These are phyloP conservation scores for Tanozyma kutaoensis DNA, from an alignment of 805 yeast species.

Conservation along the genomic window DNA sequence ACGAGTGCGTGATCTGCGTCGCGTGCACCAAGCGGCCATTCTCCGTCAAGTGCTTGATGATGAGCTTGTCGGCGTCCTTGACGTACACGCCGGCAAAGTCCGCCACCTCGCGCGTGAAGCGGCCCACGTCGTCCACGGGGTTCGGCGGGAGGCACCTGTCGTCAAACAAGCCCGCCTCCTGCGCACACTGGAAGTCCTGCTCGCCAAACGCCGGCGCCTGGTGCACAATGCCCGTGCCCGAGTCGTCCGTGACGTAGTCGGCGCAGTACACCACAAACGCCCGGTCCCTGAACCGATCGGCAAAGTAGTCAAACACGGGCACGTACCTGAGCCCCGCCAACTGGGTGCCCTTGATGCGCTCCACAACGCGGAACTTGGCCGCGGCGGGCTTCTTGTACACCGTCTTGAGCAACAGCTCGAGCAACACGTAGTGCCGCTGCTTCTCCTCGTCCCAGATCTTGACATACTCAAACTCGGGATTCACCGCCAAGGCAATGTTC, in stretches of 20 bases:
- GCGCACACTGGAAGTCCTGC: conserved; percentile 83
- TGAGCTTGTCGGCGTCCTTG: conserved; percentile 88
- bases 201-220: conserved; percentile 99
- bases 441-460: conserved; percentile 86
- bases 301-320: conserved; percentile 77
- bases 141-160: conserved; percentile 66
- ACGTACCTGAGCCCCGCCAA: conserved; percentile 68
- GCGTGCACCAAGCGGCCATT: conserved; percentile 62
- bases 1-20: conserved; percentile 84
- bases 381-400: conserved; percentile 76
- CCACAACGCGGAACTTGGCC: conserved; percentile 76
- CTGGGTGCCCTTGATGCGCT: conserved; percentile 65
- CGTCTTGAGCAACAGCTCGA: conserved; percentile 72
- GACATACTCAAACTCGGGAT: conserved; percentile 82
- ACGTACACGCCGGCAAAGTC: conserved; percentile 78
- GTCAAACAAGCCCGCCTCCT: conserved; percentile 61
- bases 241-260: conserved; percentile 78
- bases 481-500: conserved; percentile 81
- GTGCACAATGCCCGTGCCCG: conserved; percentile 99
- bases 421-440: conserved; percentile 66
- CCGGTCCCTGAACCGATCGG: conserved; percentile 56
- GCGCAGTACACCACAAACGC: conserved; percentile 78
- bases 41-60: conserved; percentile 73
- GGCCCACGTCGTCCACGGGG: conserved; percentile 91
- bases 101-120: conserved; percentile 60